Evolutionary conservation across 257 asterid species (phyloP), one percentile per base, ranked within the genome.

Genomic region (Fraxinus cuspidata): DNA sequence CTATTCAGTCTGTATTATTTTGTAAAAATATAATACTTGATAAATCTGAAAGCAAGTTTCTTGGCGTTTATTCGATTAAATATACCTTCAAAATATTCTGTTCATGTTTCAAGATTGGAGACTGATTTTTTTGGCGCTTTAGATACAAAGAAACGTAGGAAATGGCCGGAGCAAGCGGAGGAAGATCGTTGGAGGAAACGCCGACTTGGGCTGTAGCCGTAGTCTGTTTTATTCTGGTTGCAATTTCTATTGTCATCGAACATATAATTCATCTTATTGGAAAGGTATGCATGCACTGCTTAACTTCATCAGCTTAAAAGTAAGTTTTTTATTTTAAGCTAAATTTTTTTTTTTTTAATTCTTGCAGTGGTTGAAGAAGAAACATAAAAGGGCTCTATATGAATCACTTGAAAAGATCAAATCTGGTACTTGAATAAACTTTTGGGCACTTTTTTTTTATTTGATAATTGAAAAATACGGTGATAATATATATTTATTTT

Each of bases 121-220:
- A 40, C 49, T 40, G 49, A 40, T 9, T 10, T 40, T 40, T 40
- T 1, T 1, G 0, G 49, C 15, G 16, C 1, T 40, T 40, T 38
- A 21, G 63, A 3, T 35, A 38, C 31, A 77, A 79, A 0, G 81
- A 34, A 69, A 3, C 8, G 12, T 34, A 68, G 47, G 72, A 74
- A 51, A 93, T 93, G 97, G 96, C 96, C 15, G 97, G 93, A 78
- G 94, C 73, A 18, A 73, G 86, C 53, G 94, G 92, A 65, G 91
- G 92, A 81, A 84, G 94, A 73, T 67, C 98, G 27, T 83, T 93
- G 82, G 96, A 94, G 82, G 84, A 88, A 79, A 94, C 98, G 1
- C 95, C 98, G 83, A 94, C 98, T 13, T 94, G 98, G 98, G 97
- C 98, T 0, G 96, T 94, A 3, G 97, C 98, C 40, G 89, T 86